These are phyloP conservation scores for Rhynchosporium secalis DNA, from an alignment of 2,329 filamentous ascomycete genomes.

Conservation along the genomic window DNA sequence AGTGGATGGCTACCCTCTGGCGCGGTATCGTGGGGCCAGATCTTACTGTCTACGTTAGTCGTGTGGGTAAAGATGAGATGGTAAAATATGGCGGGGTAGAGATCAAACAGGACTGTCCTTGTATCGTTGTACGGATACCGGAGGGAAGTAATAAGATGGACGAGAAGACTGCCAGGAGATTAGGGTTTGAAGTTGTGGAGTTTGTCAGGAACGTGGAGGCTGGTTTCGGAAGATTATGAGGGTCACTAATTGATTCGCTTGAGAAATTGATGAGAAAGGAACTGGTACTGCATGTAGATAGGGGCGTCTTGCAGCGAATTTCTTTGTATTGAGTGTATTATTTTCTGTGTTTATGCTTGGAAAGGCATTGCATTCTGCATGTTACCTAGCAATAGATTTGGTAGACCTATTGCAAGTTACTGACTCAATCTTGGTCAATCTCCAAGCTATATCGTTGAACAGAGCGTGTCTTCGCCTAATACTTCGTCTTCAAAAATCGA, in stretches of 20 bases:
- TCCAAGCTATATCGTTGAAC: neutral
- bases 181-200: slow-evolving; percentile 87
- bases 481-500: too few species aligned
- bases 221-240: slow-evolving; percentile 17
- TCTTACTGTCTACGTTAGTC: slow-evolving; percentile 67
- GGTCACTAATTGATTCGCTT: neutral
- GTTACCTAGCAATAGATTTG: slow-evolving; percentile 12
- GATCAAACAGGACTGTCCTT: slow-evolving; percentile 51
- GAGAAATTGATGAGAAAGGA: neutral
- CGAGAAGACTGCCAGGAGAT: slow-evolving; percentile 68
- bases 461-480: neutral
- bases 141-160: slow-evolving; percentile 50
- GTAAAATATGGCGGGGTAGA: slow-evolving; percentile 54
- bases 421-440: neutral
- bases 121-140: slow-evolving; percentile 55
- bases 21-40: slow-evolving; percentile 82
- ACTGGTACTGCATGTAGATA: neutral
- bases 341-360: slow-evolving; percentile 1
- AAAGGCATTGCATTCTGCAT: neutral
- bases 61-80: slow-evolving; percentile 40
- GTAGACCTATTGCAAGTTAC: slow-evolving; percentile 12
- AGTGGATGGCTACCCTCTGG: slow-evolving; percentile 96
- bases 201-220: slow-evolving; percentile 54
- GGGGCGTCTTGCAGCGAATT: neutral
- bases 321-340: neutral